Evolutionary conservation across 495 filamentous ascomycete species (phyloP).

Genomic region (Penicillium bialowiezense): DNA sequence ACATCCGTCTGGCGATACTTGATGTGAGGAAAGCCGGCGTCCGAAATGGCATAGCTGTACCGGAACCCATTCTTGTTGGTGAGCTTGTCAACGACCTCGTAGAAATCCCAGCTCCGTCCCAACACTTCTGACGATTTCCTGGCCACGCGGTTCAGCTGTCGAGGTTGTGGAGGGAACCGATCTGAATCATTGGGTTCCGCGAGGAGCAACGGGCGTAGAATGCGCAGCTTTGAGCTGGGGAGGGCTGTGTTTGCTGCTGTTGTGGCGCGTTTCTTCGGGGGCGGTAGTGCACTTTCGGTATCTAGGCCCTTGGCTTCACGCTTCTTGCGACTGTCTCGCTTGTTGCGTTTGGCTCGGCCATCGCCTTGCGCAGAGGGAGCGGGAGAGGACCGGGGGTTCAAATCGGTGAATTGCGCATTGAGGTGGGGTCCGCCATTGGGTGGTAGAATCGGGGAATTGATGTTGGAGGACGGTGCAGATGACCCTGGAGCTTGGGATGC

Average conservation of each 20-base stretch:
- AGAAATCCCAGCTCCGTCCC: slow-evolving; percentile 42
- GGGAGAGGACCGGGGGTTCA: slow-evolving; percentile 38
- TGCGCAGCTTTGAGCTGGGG: slow-evolving; percentile 31
- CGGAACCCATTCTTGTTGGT: slow-evolving; percentile 89
- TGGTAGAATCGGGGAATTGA: slow-evolving; percentile 40
- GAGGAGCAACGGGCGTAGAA: slow-evolving; percentile 30
- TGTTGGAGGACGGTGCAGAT: slow-evolving; percentile 41
- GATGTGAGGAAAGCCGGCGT: slow-evolving; percentile 78
- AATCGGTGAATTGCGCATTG: slow-evolving; percentile 30
- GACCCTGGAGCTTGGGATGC: slow-evolving; percentile 39
- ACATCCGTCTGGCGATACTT: slow-evolving; percentile 88
- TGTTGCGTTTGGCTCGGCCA: slow-evolving; percentile 42
- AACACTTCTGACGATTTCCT: slow-evolving; percentile 33
- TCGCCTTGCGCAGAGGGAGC: slow-evolving; percentile 39
- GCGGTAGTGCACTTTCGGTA: slow-evolving; percentile 32
- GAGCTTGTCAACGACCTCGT: slow-evolving; percentile 58
- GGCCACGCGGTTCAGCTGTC: slow-evolving; percentile 40
- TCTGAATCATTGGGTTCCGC: slow-evolving; percentile 40
- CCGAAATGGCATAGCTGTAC: slow-evolving; percentile 88
- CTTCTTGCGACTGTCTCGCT: slow-evolving; percentile 62
- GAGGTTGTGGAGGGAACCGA: slow-evolving; percentile 36
- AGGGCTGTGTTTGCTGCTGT: slow-evolving; percentile 28
- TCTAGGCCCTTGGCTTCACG: slow-evolving; percentile 66
- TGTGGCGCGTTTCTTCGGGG: slow-evolving; percentile 36
- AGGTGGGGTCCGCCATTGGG: slow-evolving; percentile 28